Percentiles rank a stretch among this genome's conserved stretches.
phyloP scores from a whole-genome alignment of 352 stramenopile species.

The Phytophthora citrophthora region DNA sequence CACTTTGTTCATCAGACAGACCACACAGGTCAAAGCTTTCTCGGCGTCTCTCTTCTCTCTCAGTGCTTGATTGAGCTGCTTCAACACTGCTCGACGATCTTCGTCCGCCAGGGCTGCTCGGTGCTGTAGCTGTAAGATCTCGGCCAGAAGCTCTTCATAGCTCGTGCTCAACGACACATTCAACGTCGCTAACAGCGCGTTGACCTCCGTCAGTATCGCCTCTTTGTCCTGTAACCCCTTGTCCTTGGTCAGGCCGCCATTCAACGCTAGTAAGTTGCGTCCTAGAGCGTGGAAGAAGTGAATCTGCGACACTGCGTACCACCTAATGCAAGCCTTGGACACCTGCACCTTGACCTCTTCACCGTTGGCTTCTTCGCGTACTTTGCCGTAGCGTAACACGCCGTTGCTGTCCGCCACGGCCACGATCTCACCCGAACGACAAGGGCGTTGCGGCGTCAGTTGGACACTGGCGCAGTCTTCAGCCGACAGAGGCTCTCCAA shows the following conservation, averaged over 20 bases:
- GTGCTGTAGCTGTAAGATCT: conserved; percentile 51
- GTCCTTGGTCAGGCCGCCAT: not conserved
- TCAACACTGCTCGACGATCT: conserved; percentile 35
- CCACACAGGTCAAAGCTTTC: conserved; percentile 57
- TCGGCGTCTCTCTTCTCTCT: conserved; percentile 57
- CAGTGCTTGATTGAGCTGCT: conserved; percentile 46
- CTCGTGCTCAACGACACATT: conserved; percentile 59
- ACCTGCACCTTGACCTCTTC: conserved; percentile 54
- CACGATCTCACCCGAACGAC: conserved; percentile 57
- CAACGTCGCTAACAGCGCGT: conserved; percentile 47
- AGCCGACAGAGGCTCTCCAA: conserved; percentile 41
- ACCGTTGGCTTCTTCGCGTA: conserved; percentile 32
- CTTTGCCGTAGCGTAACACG: conserved; percentile 47
- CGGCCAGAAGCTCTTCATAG: conserved; percentile 52
- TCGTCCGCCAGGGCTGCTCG: conserved; percentile 49
- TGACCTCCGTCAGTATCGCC: conserved; percentile 47
- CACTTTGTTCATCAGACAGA: conserved; percentile 61
- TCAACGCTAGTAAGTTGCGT: no score
- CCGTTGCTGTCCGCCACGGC: conserved; percentile 36
- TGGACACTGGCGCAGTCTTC: conserved; percentile 39
- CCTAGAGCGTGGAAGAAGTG: conserved; percentile 45
- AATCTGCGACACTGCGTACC: conserved; percentile 53
- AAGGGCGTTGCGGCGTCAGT: conserved; percentile 41
- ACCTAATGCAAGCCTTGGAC: conserved; percentile 41
- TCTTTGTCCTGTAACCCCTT: conserved; percentile 9